Evolutionary conservation across 2,329 filamentous ascomycete species (phyloP).

Genomic region (Epichloe gansuensis): DNA sequence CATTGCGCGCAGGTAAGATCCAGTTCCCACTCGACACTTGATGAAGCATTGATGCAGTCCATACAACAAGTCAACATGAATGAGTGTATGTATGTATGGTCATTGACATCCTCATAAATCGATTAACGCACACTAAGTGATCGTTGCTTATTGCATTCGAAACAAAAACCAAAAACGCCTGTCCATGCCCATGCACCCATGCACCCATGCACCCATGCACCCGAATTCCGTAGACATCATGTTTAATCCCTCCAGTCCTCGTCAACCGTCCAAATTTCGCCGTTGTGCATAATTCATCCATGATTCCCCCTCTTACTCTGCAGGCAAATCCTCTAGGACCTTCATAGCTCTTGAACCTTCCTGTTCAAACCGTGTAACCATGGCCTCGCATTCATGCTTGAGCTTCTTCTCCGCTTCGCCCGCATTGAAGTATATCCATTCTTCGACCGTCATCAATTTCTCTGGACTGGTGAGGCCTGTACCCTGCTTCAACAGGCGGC

Average conservation of each 20-base stretch:
- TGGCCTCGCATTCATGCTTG: constrained; percentile 66
- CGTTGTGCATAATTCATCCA: not conserved
- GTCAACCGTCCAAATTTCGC: not conserved
- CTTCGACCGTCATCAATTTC: constrained; percentile 82
- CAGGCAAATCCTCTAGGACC: constrained; percentile 60
- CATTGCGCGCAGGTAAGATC: too few relatives aligned
- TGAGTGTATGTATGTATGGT: not conserved
- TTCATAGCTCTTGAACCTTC: constrained; percentile 71
- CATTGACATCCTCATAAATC: not conserved
- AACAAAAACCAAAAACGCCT: not conserved
- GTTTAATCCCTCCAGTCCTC: not conserved
- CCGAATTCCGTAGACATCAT: not conserved
- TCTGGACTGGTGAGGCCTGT: constrained; percentile 60
- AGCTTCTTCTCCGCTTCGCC: constrained; percentile 68
- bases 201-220: not conserved
- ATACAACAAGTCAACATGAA: too few relatives aligned
- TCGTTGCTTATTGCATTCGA: not conserved
- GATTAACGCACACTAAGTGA: not conserved
- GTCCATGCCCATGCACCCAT: not conserved
- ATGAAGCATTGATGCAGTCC: too few relatives aligned
- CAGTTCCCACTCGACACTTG: too few relatives aligned
- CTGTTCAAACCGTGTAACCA: constrained; percentile 72
- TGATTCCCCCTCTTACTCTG: constrained; percentile 24
- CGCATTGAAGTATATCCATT: constrained; percentile 82
- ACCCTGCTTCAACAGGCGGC: constrained; percentile 39